Evolutionary conservation across 352 stramenopile species (phyloP).

Genomic region (Bremia lactucae): DNA sequence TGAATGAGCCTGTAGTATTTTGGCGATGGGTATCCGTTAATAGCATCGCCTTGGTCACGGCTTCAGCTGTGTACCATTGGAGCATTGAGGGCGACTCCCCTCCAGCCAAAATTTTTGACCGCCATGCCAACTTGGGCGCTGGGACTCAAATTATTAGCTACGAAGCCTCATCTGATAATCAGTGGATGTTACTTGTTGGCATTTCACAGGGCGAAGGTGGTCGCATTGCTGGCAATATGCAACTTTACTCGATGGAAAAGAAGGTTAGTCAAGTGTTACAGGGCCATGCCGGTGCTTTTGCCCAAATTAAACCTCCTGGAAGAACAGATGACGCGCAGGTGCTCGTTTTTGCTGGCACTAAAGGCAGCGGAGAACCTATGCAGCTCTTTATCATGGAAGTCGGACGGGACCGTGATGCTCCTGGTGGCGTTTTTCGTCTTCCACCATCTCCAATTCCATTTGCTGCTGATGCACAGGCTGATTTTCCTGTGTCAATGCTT

Average conservation of each 20-base stretch:
- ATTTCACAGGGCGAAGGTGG: slow-evolving; percentile 92
- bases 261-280: slow-evolving; percentile 97
- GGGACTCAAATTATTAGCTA: slow-evolving; percentile 99
- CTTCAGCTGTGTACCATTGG: slow-evolving; percentile 97
- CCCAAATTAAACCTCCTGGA: slow-evolving; percentile 91
- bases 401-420: slow-evolving; percentile 91
- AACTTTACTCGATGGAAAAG: slow-evolving; percentile 98
- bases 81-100: slow-evolving; percentile 87
- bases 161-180: slow-evolving; percentile 92
- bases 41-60: slow-evolving; percentile 96
- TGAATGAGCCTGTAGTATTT: slow-evolving; percentile 92
- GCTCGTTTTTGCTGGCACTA: slow-evolving; percentile 77
- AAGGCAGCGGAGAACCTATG: slow-evolving; percentile 62
- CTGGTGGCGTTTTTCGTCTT: slow-evolving; percentile 92
- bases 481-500: slow-evolving; percentile 98
- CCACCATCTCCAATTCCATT: slow-evolving; percentile 92
- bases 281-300: slow-evolving; percentile 95
- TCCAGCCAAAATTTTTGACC: slow-evolving; percentile 96
- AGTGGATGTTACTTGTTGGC: slow-evolving; percentile 98
- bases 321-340: slow-evolving; percentile 87
- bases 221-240: slow-evolving; percentile 95
- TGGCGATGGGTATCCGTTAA: slow-evolving; percentile 97
- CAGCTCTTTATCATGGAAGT: slow-evolving; percentile 98
- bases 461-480: slow-evolving; percentile 90
- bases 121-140: slow-evolving; percentile 87